A percentile compares a stretch with the other conserved stretches of the same genome.
Evolutionary conservation across 306 rosid species (phyloP).

Genomic region (Urtica urens): DNA sequence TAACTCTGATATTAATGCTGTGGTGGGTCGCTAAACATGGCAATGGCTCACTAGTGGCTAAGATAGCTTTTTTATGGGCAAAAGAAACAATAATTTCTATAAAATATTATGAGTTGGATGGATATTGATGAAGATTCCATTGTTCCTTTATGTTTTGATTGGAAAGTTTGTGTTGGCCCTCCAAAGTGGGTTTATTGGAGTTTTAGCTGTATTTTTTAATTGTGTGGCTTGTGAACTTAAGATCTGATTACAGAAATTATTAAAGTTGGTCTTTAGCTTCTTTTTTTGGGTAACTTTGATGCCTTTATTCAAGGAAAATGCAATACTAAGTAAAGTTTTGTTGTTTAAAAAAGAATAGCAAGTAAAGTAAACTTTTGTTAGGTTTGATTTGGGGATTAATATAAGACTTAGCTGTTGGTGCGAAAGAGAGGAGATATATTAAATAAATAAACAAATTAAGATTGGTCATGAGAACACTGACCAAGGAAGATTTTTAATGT

Average conservation of each 20-base stretch:
- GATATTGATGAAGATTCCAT: constrained; percentile 4
- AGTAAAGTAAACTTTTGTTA: too few relatives aligned
- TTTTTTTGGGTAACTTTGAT: neutral
- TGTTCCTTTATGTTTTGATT: neutral
- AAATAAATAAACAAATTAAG: too few relatives aligned
- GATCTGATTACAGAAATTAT: neutral
- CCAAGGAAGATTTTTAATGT: too few relatives aligned
- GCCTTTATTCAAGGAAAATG: too few relatives aligned
- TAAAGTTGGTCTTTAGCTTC: neutral
- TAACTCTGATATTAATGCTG: constrained; percentile 3
- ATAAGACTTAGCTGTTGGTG: too few relatives aligned
- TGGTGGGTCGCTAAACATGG: constrained; percentile 1
- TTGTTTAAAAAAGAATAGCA: too few relatives aligned
- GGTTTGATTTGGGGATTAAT: too few relatives aligned
- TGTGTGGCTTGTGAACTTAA: neutral
- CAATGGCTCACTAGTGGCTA: constrained; percentile 6
- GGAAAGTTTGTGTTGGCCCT: constrained; percentile 1
- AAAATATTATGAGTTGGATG: neutral
- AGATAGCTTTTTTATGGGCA: constrained; percentile 1
- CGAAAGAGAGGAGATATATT: too few relatives aligned
- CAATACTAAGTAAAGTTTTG: too few relatives aligned
- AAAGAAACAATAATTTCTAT: constrained; percentile 3
- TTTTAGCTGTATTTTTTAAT: neutral
- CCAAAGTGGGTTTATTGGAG: constrained; percentile 10
- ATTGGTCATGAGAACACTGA: too few relatives aligned